These are phyloP conservation scores for Angomonas ambiguus DNA, from an alignment of 208 protist genomes.

Conservation along the genomic window DNA sequence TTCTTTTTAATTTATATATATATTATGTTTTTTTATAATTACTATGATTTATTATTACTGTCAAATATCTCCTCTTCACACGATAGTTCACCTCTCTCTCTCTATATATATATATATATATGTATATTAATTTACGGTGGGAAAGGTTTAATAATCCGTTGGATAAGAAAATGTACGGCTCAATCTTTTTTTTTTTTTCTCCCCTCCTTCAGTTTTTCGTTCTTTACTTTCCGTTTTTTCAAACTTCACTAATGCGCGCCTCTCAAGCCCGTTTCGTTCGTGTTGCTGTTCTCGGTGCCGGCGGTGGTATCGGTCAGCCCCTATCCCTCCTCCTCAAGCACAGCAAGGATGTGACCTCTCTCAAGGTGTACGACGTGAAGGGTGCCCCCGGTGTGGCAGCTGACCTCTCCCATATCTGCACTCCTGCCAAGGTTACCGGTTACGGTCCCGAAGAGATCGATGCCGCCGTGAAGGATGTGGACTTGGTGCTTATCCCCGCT, in stretches of 20 bases:
- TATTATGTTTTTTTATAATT: neutral
- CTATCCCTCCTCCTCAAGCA: slow-evolving; percentile 93
- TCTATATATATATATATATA: slow-evolving; percentile 7
- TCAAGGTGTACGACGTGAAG: slow-evolving; percentile 90
- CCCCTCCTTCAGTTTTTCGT: neutral
- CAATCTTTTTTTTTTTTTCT: slow-evolving; percentile 2
- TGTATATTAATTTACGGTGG: neutral
- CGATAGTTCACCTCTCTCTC: neutral
- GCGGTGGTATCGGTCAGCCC: slow-evolving; percentile 96
- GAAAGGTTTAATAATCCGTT: neutral
- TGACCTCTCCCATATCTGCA: slow-evolving; percentile 87
- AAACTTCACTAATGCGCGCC: slow-evolving; percentile 9
- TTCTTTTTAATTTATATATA: neutral
- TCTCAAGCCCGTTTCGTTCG: slow-evolving; percentile 8
- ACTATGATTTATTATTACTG: neutral
- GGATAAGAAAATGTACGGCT: neutral
- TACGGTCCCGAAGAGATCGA: slow-evolving; percentile 60
- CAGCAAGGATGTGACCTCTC: slow-evolving; percentile 56
- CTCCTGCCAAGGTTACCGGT: slow-evolving; percentile 67
- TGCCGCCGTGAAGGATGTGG: slow-evolving; percentile 51
- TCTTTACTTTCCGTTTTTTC: neutral
- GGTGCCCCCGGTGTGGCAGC: slow-evolving; percentile 82
- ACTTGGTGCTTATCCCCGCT: slow-evolving; percentile 92
- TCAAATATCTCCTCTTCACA: neutral
- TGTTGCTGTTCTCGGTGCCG: slow-evolving; percentile 92